Base-by-base conservation (phyloP, 2,329 filamentous ascomycete genomes). In the Bipolaris zeicola region DNA sequence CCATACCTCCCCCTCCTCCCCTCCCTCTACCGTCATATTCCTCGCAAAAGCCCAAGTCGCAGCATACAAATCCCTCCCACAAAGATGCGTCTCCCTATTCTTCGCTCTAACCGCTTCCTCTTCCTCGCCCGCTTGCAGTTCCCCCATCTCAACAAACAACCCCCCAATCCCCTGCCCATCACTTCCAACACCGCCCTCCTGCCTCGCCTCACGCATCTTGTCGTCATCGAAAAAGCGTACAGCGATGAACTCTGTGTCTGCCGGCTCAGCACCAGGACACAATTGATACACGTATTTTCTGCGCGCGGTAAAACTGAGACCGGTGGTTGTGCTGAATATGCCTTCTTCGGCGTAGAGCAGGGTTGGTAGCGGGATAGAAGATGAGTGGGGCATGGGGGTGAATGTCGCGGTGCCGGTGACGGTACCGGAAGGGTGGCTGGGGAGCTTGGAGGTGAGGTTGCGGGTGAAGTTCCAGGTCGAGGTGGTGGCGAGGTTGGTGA, bases 241-340 rank as follows among this genome's bases (percentile, higher is more conserved):
- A 1, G 51, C 41, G 2, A 62, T 61, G 20, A 54, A 52, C 2
- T 52, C 34, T 4, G 39, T n/a, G 5, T 18, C 33, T 16, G 16
- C 28, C 26, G 24, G 4, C n/a, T 26, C 18, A 16, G 34, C n/a
- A 26, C 14, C n/a, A 13, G 26, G 26, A 8, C 26, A 18, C 59
- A 91, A 90, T 0, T 88, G 82, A 18, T 89, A 92, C 1, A 91
- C 81, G 65, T 93, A 93, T 13, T 88, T 83, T 33, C 87, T 78
- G n/a, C 81, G 83, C 0, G 86, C 87, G 6, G 76, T 78, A 72
- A 91, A 87, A 1, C 76, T 75, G 28, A 88, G 71, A 0, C 82
- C 83, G 3, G 78, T 79, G 0, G 79, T 74, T 0, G 87, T 86
- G 13, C 74, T 80, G 67, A 92, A 90, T 3, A 83, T 81, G 6